Conservation (phyloP, 2,329 filamentous ascomycete genomes). For the Sordariomycetes sp. region DNA sequence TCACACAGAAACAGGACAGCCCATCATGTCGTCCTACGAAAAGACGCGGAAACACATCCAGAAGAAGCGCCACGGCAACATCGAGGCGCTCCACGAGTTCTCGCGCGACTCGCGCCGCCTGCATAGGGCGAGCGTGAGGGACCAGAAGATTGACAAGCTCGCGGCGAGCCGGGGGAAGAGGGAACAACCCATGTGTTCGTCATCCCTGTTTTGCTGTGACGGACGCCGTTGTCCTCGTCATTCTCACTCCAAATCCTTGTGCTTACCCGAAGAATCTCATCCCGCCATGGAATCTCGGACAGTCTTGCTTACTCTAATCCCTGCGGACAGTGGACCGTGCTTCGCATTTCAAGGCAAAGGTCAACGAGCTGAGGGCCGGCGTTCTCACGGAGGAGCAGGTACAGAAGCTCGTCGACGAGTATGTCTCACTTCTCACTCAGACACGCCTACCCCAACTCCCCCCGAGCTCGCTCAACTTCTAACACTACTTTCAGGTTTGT, state of each 20-base stretch:
- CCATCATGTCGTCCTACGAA: constrained; percentile 36
- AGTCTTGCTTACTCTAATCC: background rate
- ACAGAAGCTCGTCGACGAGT: constrained; percentile 42
- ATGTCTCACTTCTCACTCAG: constrained; percentile 7
- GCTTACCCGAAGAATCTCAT: background rate
- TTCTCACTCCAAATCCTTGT: background rate
- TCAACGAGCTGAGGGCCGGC: constrained; percentile 30
- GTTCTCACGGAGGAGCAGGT: constrained; percentile 35
- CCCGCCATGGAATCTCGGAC: background rate
- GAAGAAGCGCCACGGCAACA: constrained; percentile 69
- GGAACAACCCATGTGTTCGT: constrained; percentile 60
- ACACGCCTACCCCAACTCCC: constrained; percentile 2
- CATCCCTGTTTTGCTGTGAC: background rate
- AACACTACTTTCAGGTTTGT: constrained; percentile 34
- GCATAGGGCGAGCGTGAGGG: constrained; percentile 65
- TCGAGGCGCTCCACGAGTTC: constrained; percentile 71
- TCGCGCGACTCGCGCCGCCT: constrained; percentile 77
- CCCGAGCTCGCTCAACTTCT: constrained; percentile 8
- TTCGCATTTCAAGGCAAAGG: constrained; percentile 50
- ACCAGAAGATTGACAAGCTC: constrained; percentile 68
- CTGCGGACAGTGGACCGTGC: constrained; percentile 47
- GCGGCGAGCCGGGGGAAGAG: constrained; percentile 56
- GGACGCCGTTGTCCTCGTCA: background rate
- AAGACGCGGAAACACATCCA: constrained; percentile 84
- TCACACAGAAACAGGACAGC: background rate